Base-by-base conservation (phyloP, 2,329 filamentous ascomycete species). In the Colletotrichum ledebouriae region DNA sequence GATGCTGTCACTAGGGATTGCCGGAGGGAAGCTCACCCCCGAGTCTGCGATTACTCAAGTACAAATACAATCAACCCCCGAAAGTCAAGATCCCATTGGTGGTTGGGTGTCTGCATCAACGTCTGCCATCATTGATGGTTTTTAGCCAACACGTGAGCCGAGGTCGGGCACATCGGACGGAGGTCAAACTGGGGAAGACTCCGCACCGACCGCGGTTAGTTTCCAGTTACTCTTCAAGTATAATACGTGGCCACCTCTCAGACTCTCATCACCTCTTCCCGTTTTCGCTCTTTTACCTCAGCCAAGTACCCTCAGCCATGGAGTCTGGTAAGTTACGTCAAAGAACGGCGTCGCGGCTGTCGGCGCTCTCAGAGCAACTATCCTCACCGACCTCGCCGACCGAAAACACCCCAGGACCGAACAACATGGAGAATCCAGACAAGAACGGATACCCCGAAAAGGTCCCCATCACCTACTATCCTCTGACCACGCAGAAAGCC, bases 391-490 rank as follows among this genome's bases (percentile, higher is more conserved):
- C 65, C 6, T 46, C 46, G 22, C 11, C 34, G 5, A 6, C 33
- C 1, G 46, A 55, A 12, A 22, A 13, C 46, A 17, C 50, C 3
- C 20, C 46, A n/a, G 42, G 22, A 4, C n/a, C 41, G 15, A 65
- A 65, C 15, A 22, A 29, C 11, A 52, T 59, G 34, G 41, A 20
- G 6, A 65, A 65, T 1, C 65, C 65, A 10, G 67, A 69, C 29
- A 17, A 6, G 4, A 25, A 69, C 29, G 67, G 67, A 6, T 69
- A 69, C 20, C 62, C 67, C 1, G 56, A 22, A 15, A 69, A 69
- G 29, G 50, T 69, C 0, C 67, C 67, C 0, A 52, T 69, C 50
- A 69, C 63, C 3, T 69, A 69, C 37, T 67, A 69, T 1, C 67
- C 67, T 10, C 37, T 62, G 2, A 46, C 44, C 3, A 67, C 67